phyloP scores from a whole-genome alignment of 768 basidiomycete genomes.

The Leucocoprinus sp. region DNA sequence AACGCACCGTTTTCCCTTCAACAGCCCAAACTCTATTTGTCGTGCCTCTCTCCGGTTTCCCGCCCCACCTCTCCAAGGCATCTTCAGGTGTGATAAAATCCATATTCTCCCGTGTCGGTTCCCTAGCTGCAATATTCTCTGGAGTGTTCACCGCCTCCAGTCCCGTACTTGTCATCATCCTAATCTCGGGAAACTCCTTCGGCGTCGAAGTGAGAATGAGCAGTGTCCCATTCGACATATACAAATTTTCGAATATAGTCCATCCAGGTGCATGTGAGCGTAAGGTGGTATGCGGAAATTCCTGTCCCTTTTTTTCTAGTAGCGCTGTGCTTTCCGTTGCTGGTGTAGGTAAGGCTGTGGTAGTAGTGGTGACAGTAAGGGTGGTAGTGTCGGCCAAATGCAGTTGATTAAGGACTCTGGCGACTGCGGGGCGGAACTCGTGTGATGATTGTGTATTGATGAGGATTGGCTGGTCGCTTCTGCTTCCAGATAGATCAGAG shows the following conservation, averaged over 20 bases:
- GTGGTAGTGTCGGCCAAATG: not conserved
- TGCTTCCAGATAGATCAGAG: conserved; percentile 15
- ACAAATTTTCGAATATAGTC: conserved; percentile 78
- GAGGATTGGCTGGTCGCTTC: conserved; percentile 23
- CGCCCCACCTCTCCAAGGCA: conserved; percentile 57
- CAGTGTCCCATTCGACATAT: conserved; percentile 79
- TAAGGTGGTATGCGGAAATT: conserved; percentile 46
- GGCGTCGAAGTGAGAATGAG: conserved; percentile 46
- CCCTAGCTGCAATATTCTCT: conserved; percentile 57
- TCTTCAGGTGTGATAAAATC: conserved; percentile 50
- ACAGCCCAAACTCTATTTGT: conserved; percentile 42
- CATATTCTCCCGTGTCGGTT: conserved; percentile 61
- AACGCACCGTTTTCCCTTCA: conserved; percentile 60
- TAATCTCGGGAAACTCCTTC: conserved; percentile 31
- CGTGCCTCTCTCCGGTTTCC: conserved; percentile 17
- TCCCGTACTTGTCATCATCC: conserved; percentile 63
- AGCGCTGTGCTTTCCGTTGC: conserved; percentile 9
- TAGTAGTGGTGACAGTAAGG: conserved; percentile 5
- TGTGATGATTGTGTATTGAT: conserved; percentile 19
- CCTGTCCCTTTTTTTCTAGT: conserved; percentile 15
- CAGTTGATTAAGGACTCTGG: not conserved
- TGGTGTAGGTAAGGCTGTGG: not conserved
- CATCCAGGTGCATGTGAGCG: conserved; percentile 71
- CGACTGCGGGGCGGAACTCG: not conserved
- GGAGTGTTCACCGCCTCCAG: conserved; percentile 47